These are phyloP conservation scores for Kondoa malvinella DNA, from an alignment of 768 basidiomycete genomes.

Conservation along the genomic window DNA sequence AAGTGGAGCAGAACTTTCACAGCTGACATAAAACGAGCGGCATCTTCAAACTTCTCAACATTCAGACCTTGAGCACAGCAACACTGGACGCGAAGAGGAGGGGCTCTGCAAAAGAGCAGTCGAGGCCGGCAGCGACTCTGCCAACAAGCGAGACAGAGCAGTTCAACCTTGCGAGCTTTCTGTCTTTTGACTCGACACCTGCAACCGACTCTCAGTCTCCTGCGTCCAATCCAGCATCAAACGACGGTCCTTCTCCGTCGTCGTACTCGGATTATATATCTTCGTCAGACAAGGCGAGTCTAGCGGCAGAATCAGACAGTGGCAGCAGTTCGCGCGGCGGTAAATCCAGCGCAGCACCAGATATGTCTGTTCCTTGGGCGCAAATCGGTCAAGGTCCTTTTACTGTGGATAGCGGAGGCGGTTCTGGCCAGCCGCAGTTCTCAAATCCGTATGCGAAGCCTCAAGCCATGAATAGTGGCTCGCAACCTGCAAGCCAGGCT, in stretches of 20 bases:
- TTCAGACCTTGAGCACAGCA: too few relatives aligned
- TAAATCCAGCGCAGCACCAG: neutral
- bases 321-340: neutral
- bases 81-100: too few relatives aligned
- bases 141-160: too few relatives aligned
- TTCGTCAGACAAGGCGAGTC: neutral
- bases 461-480: neutral
- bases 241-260: neutral
- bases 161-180: too few relatives aligned
- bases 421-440: neutral
- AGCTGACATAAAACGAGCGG: too few relatives aligned
- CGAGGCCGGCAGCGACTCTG: too few relatives aligned
- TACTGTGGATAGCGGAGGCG: neutral
- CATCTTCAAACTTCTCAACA: too few relatives aligned
- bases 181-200: too few relatives aligned
- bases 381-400: neutral
- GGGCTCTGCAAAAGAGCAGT: too few relatives aligned
- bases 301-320: neutral
- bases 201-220: too few relatives aligned
- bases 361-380: neutral
- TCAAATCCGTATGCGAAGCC: neutral
- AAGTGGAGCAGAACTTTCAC: too few relatives aligned
- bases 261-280: neutral
- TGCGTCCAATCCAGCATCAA: too few relatives aligned
- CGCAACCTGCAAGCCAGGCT: neutral